Evolutionary conservation across 2,329 filamentous ascomycete species (phyloP).

Genomic region (Fusarium papillatum): DNA sequence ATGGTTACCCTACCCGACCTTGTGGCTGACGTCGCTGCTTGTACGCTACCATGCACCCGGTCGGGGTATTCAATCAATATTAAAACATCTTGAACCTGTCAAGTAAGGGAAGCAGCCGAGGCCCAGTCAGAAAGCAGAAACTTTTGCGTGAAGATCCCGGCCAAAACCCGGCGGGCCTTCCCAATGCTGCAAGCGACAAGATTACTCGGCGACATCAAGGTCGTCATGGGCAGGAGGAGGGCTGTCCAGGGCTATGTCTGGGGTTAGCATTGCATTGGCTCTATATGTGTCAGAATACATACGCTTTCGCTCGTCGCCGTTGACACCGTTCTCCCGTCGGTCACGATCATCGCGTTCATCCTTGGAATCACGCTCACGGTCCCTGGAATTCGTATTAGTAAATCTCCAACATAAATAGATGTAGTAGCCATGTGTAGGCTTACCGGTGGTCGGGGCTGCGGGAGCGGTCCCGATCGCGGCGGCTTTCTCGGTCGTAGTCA

Average conservation of each 20-base stretch:
- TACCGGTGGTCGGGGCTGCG: slow-evolving; percentile 77
- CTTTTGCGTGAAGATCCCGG: slow-evolving; percentile 38
- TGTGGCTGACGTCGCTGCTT: slow-evolving; percentile 30
- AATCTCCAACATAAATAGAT: neutral
- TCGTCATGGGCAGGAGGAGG: slow-evolving; percentile 91
- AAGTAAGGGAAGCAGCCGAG: slow-evolving; percentile 38
- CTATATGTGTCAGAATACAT: slow-evolving; percentile 40
- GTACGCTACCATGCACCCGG: slow-evolving; percentile 40
- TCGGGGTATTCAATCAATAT: slow-evolving; percentile 40
- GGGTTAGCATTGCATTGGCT: slow-evolving; percentile 35
- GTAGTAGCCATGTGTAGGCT: slow-evolving; percentile 10
- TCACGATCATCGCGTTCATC: slow-evolving; percentile 81
- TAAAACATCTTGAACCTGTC: slow-evolving; percentile 38
- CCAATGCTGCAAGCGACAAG: slow-evolving; percentile 10
- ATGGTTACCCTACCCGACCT: slow-evolving; percentile 29
- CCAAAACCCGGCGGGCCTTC: slow-evolving; percentile 21
- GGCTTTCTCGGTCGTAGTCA: slow-evolving; percentile 82
- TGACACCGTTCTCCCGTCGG: slow-evolving; percentile 82
- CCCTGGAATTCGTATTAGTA: slow-evolving; percentile 49
- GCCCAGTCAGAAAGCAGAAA: slow-evolving; percentile 37
- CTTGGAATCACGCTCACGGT: slow-evolving; percentile 69
- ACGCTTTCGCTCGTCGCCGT: slow-evolving; percentile 95
- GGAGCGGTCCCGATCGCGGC: slow-evolving; percentile 82
- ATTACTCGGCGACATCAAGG: slow-evolving; percentile 90
- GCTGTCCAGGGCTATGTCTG: slow-evolving; percentile 74